Percentiles rank a stretch among this genome's conserved stretches.
These are phyloP conservation scores for Penicillium fimorum DNA, from an alignment of 495 filamentous ascomycete species.

Conservation along the genomic window DNA sequence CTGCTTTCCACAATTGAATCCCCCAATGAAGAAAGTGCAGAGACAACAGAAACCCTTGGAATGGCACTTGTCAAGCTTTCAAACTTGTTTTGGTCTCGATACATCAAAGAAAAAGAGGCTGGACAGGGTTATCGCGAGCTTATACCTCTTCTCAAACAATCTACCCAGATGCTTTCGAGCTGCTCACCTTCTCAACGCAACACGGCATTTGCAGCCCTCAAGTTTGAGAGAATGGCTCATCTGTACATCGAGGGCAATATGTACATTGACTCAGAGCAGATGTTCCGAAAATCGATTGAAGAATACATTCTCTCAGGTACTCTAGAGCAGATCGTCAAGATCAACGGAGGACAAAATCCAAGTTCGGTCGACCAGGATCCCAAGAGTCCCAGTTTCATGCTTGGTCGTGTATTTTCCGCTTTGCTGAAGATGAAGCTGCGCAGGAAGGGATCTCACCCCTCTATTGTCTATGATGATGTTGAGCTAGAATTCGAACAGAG, in stretches of 20 bases:
- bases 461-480: conserved; percentile 44
- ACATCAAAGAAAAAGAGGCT: conserved; percentile 48
- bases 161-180: conserved; percentile 43
- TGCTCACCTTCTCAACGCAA: conserved; percentile 41
- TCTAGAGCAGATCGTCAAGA: conserved; percentile 33
- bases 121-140: conserved; percentile 38
- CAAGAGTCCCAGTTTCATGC: conserved; percentile 39
- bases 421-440: conserved; percentile 47
- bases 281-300: conserved; percentile 45
- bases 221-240: conserved; percentile 54
- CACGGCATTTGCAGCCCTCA: conserved; percentile 51
- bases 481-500: conserved; percentile 33
- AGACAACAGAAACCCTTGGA: conserved; percentile 26
- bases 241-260: conserved; percentile 41
- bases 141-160: conserved; percentile 47
- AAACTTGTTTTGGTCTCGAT: conserved; percentile 73
- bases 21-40: conserved; percentile 21
- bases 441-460: conserved; percentile 24
- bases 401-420: conserved; percentile 48
- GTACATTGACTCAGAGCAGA: conserved; percentile 35
- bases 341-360: conserved; percentile 28
- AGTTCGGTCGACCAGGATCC: conserved; percentile 32
- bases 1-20: conserved; percentile 39
- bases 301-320: conserved; percentile 47
- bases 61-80: conserved; percentile 57